These are phyloP conservation scores for Syncephalastrum monosporum DNA, from an alignment of 371 early-diverging fungal species.

Conservation along the genomic window DNA sequence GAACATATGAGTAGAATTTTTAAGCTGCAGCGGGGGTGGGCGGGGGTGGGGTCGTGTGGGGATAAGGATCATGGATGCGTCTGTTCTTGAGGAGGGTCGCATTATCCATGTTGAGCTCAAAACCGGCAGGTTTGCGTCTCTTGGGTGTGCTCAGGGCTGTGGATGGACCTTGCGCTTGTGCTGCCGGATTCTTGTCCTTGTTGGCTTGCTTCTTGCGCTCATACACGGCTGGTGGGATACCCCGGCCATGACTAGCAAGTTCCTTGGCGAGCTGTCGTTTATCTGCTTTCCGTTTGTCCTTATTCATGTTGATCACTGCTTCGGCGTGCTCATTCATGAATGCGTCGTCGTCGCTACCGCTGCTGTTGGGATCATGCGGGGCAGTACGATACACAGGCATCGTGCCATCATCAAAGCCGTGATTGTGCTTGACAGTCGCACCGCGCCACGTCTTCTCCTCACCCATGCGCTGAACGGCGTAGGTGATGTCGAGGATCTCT, in stretches of 20 bases:
- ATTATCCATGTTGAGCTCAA: constrained; percentile 20
- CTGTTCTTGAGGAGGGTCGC: constrained; percentile 21
- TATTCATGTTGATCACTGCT: constrained; percentile 7
- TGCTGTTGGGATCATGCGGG: too few relatives aligned
- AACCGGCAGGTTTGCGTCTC: constrained; percentile 7
- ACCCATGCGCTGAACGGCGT: constrained; percentile 61
- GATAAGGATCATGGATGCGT: constrained; percentile 3
- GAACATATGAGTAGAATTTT: not conserved
- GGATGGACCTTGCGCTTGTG: not conserved
- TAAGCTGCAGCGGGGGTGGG: not conserved
- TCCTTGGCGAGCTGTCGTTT: not conserved
- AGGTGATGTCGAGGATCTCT: constrained; percentile 60
- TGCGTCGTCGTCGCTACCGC: constrained; percentile 6
- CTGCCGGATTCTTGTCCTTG: too few relatives aligned
- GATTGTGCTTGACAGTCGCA: not conserved
- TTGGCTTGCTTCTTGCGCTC: too few relatives aligned
- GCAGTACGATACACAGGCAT: too few relatives aligned
- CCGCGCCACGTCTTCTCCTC: constrained; percentile 41
- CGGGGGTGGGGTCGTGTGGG: constrained; percentile 6
- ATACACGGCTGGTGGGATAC: constrained; percentile 4
- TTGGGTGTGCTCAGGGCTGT: not conserved
- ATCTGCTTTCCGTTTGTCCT: not conserved
- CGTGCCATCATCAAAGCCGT: too few relatives aligned
- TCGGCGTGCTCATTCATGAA: constrained; percentile 9
- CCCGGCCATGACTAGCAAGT: constrained; percentile 6